Evolutionary conservation across 108 stramenopile genomes (phyloP).

Genomic region (Thalassiosira profunda): DNA sequence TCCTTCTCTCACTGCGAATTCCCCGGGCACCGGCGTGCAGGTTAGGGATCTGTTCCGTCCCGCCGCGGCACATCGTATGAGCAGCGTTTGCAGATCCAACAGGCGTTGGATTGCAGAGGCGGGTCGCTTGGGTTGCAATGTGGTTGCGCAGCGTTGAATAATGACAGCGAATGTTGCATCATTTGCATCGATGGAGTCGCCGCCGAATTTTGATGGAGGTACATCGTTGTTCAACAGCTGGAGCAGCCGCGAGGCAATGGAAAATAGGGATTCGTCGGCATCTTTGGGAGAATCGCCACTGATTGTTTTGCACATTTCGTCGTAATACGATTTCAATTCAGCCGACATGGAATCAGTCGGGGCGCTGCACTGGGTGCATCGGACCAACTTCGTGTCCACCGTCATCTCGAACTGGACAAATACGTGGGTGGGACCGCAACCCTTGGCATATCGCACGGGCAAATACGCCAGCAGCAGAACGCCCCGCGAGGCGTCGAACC

Average conservation of each 20-base stretch:
- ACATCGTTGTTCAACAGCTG: background rate
- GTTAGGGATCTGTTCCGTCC: slow-evolving; percentile 2
- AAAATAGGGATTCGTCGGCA: slow-evolving; percentile 6
- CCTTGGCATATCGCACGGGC: too few species aligned
- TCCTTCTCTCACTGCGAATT: background rate
- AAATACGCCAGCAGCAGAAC: too few species aligned
- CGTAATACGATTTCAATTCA: too few species aligned
- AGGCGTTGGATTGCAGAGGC: background rate
- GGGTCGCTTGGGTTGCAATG: background rate
- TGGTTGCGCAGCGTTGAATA: background rate
- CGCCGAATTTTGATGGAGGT: background rate
- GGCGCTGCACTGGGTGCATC: too few species aligned
- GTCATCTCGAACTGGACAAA: too few species aligned
- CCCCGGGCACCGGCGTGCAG: background rate
- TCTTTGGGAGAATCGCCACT: too few species aligned
- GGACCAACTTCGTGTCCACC: too few species aligned
- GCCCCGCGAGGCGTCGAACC: too few species aligned
- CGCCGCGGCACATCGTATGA: slow-evolving; percentile 11
- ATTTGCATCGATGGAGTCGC: too few species aligned
- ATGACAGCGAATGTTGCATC: background rate
- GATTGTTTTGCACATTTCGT: too few species aligned
- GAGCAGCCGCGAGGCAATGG: background rate
- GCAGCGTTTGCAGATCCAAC: slow-evolving; percentile 4
- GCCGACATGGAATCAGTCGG: too few species aligned
- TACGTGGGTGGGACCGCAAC: too few species aligned